phyloP scores from a whole-genome alignment of 164 flowering plant genomes.

The Berberis vulgaris region DNA sequence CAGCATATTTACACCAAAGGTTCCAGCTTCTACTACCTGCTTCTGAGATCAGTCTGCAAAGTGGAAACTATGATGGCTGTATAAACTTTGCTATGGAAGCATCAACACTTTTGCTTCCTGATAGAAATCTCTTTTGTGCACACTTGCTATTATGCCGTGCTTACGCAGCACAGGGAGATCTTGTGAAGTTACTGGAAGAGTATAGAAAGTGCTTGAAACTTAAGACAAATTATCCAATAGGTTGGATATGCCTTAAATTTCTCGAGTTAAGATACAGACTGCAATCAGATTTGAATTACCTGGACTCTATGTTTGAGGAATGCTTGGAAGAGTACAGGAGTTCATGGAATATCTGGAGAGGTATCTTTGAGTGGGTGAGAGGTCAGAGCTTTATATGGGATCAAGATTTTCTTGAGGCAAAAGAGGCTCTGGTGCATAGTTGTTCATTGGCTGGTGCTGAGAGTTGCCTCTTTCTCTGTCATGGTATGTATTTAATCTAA shows the following conservation, averaged over 20 bases:
- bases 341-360: slow-evolving; percentile 48
- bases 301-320: slow-evolving; percentile 35
- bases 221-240: slow-evolving; percentile 54
- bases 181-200: slow-evolving; percentile 32
- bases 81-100: slow-evolving; percentile 48
- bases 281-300: slow-evolving; percentile 19
- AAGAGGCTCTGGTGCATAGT: slow-evolving; percentile 47
- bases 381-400: slow-evolving; percentile 43
- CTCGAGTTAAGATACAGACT: slow-evolving; percentile 36
- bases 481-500: slow-evolving; percentile 42
- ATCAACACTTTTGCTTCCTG: slow-evolving; percentile 36
- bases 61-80: slow-evolving; percentile 34
- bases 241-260: slow-evolving; percentile 71
- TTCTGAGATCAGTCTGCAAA: slow-evolving; percentile 69
- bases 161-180: slow-evolving; percentile 43
- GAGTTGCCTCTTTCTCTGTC: slow-evolving; percentile 56
- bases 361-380: slow-evolving; percentile 37
- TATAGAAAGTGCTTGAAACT: slow-evolving; percentile 57
- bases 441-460: slow-evolving; percentile 47
- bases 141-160: slow-evolving; percentile 76
- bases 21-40: slow-evolving; percentile 86
- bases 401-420: slow-evolving; percentile 50
- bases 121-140: slow-evolving; percentile 48
- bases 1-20: slow-evolving; percentile 35
- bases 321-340: slow-evolving; percentile 29